Conservation (phyloP, 208 protist genomes). For the Acanthamoeba culbertsoni region DNA sequence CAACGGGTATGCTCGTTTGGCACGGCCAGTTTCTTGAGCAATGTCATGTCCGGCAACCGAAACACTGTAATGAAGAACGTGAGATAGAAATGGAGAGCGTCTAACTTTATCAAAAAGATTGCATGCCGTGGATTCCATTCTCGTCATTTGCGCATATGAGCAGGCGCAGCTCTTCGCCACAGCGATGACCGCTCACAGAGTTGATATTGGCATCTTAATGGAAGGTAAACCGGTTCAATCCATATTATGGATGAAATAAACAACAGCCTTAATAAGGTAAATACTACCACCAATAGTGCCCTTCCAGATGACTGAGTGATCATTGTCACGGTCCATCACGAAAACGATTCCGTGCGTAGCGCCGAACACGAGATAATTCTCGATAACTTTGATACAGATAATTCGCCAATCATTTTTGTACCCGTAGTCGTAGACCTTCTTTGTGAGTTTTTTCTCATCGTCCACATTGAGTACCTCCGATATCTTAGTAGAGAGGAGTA, state of each 20-base stretch:
- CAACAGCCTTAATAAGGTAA: too few species aligned
- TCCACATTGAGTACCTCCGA: not conserved
- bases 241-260: too few species aligned
- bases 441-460: not conserved
- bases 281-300: not conserved
- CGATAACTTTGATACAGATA: not conserved
- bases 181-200: not conserved
- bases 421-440: conserved; percentile 21
- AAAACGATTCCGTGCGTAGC: not conserved
- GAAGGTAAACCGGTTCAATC: not conserved
- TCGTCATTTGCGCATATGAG: not conserved
- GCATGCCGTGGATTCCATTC: not conserved
- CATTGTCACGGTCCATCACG: not conserved
- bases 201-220: not conserved
- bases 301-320: not conserved
- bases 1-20: not conserved
- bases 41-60: not conserved
- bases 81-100: not conserved
- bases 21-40: not conserved
- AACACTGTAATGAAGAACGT: not conserved
- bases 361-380: not conserved
- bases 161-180: not conserved
- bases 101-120: not conserved
- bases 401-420: conserved; percentile 35
- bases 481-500: not conserved